phyloP scores from a whole-genome alignment of 164 flowering plant species.

The Macadamia integrifolia region DNA sequence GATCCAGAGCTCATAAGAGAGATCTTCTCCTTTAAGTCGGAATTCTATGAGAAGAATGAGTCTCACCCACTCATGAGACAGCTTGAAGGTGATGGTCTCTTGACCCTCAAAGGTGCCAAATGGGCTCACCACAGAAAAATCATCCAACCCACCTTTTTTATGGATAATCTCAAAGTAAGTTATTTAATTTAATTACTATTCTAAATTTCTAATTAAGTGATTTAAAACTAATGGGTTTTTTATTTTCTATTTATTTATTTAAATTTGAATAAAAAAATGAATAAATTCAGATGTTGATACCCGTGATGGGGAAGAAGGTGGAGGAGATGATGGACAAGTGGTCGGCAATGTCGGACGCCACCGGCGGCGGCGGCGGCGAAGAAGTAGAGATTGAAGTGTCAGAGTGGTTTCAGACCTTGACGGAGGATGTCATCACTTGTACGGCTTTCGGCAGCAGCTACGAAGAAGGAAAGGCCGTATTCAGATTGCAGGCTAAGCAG shows the following conservation, averaged over 20 bases:
- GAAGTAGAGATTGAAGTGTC: conserved; percentile 79
- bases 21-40: conserved; percentile 67
- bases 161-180: conserved; percentile 91
- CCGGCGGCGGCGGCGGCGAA: conserved; percentile 20
- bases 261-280: no score
- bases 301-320: conserved; percentile 71
- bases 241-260: no score
- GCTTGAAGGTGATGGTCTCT: conserved; percentile 93
- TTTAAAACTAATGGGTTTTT: no score
- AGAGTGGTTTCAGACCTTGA: conserved; percentile 57
- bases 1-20: conserved; percentile 90
- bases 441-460: conserved; percentile 19
- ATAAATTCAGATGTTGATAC: conserved; percentile 50
- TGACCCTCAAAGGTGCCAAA: conserved; percentile 91
- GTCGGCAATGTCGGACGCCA: conserved; percentile 34
- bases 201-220: neutral
- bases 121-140: conserved; percentile 98
- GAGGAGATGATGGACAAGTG: conserved; percentile 64
- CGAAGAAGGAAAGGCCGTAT: conserved; percentile 17
- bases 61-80: conserved; percentile 81
- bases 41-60: conserved; percentile 80
- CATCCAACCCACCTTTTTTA: conserved; percentile 80
- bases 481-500: conserved; percentile 18
- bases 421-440: conserved; percentile 17
- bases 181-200: neutral